These are phyloP conservation scores for Yamadazyma epiphylla DNA, from an alignment of 1,139 yeast genomes.

Conservation along the genomic window DNA sequence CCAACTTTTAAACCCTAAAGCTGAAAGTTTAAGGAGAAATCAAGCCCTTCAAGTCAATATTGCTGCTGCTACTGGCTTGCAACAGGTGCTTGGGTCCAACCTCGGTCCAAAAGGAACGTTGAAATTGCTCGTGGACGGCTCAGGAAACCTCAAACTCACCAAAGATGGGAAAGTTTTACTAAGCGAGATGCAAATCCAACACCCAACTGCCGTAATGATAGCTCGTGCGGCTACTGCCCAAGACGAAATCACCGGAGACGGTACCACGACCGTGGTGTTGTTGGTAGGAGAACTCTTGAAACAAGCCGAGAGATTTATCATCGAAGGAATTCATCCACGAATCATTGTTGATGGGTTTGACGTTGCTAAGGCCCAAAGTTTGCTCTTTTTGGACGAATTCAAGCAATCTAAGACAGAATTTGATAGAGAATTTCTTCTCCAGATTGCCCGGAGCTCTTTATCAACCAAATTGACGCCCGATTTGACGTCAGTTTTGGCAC, in stretches of 20 bases:
- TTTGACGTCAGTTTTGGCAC: conserved; percentile 76
- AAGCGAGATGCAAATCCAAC: conserved; percentile 97
- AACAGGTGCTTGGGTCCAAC: conserved; percentile 85
- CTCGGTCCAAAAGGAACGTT: conserved; percentile 97
- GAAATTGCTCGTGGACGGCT: conserved; percentile 94
- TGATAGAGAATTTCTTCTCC: conserved; percentile 84
- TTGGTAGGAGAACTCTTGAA: conserved; percentile 91
- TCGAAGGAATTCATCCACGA: conserved; percentile 96
- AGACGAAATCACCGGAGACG: conserved; percentile 98
- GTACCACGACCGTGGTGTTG: conserved; percentile 95
- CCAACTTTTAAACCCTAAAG: conserved; percentile 93
- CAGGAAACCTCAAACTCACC: conserved; percentile 91
- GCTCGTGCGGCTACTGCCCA: conserved; percentile 98
- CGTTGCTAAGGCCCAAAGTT: conserved; percentile 71
- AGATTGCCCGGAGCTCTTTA: conserved; percentile 87
- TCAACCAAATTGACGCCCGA: conserved; percentile 80
- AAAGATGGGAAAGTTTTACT: conserved; percentile 95
- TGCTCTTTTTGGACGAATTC: conserved; percentile 65
- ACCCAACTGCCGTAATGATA: conserved; percentile 99
- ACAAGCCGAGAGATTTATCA: conserved; percentile 89
- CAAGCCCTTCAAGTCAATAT: conserved; percentile 96
- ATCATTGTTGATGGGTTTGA: conserved; percentile 95
- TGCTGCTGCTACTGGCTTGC: conserved; percentile 95
- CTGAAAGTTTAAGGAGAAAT: conserved; percentile 88
- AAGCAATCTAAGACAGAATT: conserved; percentile 38